phyloP scores from a whole-genome alignment of 305 asterid species.

The Withania somnifera region DNA sequence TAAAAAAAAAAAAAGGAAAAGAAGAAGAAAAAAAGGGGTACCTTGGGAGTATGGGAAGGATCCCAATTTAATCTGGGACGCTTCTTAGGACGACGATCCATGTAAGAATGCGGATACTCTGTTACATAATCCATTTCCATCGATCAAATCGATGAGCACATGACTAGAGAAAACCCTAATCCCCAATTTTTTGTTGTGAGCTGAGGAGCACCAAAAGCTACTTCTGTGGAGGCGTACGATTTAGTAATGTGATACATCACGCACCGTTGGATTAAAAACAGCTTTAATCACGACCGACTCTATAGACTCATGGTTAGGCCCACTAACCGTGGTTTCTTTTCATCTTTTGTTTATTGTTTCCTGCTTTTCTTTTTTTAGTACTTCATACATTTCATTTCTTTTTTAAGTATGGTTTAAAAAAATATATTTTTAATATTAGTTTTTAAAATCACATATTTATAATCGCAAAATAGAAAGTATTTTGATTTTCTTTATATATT shows the following conservation, averaged over 20 bases:
- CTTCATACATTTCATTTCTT: too few species aligned
- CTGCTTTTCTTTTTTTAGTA: too few species aligned
- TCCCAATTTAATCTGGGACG: constrained; percentile 42
- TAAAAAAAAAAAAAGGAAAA: neutral
- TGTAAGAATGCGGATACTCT: constrained; percentile 21
- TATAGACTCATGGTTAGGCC: neutral
- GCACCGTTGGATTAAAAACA: neutral
- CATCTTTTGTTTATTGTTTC: neutral
- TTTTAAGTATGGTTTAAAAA: too few species aligned
- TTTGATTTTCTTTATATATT: too few species aligned
- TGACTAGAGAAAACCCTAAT: constrained; percentile 5
- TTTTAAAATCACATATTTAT: too few species aligned
- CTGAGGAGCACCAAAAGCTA: neutral
- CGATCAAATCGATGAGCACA: neutral
- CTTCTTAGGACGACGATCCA: constrained; percentile 38
- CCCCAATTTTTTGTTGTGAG: neutral
- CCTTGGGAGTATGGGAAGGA: constrained; percentile 39
- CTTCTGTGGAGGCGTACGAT: neutral
- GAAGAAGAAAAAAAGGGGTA: neutral
- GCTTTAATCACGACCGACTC: neutral
- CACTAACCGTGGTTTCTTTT: neutral
- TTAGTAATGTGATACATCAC: neutral
- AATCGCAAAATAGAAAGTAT: too few species aligned
- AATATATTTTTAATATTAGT: too few species aligned
- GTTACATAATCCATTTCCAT: constrained; percentile 23